These are phyloP conservation scores for Parachaetomium inaequale DNA, from an alignment of 495 filamentous ascomycete species.

Conservation along the genomic window DNA sequence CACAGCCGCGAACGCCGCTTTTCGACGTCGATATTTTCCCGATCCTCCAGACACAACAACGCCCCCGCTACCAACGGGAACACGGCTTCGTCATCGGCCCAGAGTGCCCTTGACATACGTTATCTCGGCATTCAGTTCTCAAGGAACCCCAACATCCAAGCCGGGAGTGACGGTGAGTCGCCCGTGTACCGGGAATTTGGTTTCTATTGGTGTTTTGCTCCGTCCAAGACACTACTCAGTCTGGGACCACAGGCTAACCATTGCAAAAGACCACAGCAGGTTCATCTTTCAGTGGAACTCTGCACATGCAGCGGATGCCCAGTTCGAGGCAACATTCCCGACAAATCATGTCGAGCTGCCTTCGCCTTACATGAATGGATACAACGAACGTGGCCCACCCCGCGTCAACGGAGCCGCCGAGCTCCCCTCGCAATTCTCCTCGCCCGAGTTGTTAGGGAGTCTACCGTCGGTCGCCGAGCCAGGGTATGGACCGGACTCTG, in stretches of 20 bases:
- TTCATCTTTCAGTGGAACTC: slow-evolving; percentile 32
- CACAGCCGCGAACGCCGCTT: slow-evolving; percentile 26
- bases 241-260: slow-evolving; percentile 12
- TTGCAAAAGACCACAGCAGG: slow-evolving; percentile 28
- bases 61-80: slow-evolving; percentile 1
- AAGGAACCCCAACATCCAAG: slow-evolving; percentile 25
- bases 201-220: not conserved
- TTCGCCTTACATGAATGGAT: slow-evolving; percentile 29
- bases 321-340: slow-evolving; percentile 31
- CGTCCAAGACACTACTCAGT: not conserved
- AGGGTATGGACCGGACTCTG: slow-evolving; percentile 16
- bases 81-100: slow-evolving; percentile 15
- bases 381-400: not conserved
- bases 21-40: slow-evolving; percentile 28
- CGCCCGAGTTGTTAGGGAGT: slow-evolving; percentile 8
- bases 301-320: slow-evolving; percentile 30
- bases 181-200: not conserved
- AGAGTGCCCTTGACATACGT: slow-evolving; percentile 25
- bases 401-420: slow-evolving; percentile 18
- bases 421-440: slow-evolving; percentile 27
- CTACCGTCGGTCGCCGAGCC: slow-evolving; percentile 29
- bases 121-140: slow-evolving; percentile 38
- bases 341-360: slow-evolving; percentile 30
- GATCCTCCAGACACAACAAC: slow-evolving; percentile 16
- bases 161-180: slow-evolving; percentile 25